phyloP scores from a whole-genome alignment of 495 filamentous ascomycete species.

The Ramalina peruviana region DNA sequence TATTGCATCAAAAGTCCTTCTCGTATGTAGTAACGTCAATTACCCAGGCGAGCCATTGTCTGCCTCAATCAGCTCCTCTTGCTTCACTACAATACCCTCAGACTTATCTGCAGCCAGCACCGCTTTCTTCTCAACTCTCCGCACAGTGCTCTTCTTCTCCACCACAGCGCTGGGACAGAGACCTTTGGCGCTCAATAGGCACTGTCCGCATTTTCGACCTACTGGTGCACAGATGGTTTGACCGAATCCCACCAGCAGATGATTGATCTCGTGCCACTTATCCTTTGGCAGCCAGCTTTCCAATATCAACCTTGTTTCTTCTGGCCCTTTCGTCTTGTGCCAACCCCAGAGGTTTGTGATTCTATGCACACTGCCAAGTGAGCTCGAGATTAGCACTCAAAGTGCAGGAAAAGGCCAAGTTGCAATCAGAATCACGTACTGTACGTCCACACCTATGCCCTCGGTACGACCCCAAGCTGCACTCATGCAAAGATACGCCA shows the following conservation, averaged over 20 bases:
- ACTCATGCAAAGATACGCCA: slow-evolving; percentile 85
- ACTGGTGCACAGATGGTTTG: slow-evolving; percentile 80
- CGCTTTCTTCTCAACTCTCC: slow-evolving; percentile 33
- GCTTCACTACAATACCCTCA: slow-evolving; percentile 33
- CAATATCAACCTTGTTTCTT: slow-evolving; percentile 67
- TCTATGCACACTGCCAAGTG: slow-evolving; percentile 41
- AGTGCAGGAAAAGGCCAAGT: no score
- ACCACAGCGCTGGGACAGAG: slow-evolving; percentile 59
- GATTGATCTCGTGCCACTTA: slow-evolving; percentile 90
- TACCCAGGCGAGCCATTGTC: not conserved
- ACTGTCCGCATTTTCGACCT: slow-evolving; percentile 68
- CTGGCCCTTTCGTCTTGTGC: slow-evolving; percentile 70
- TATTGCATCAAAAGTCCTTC: no score
- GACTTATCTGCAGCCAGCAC: slow-evolving; percentile 3
- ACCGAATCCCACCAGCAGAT: slow-evolving; percentile 79
- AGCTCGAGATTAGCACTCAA: no score
- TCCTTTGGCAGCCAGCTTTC: slow-evolving; percentile 78
- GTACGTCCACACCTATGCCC: slow-evolving; percentile 54
- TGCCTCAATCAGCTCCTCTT: slow-evolving; percentile 36
- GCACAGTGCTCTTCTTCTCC: slow-evolving; percentile 27
- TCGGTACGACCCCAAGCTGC: slow-evolving; percentile 48
- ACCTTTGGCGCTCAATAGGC: slow-evolving; percentile 55
- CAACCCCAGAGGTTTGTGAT: slow-evolving; percentile 96
- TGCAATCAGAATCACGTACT: slow-evolving; percentile 12
- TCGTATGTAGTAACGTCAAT: not conserved